Evolutionary conservation across 2,329 filamentous ascomycete species (phyloP).

Genomic region (Hirsutella minnesotensis): DNA sequence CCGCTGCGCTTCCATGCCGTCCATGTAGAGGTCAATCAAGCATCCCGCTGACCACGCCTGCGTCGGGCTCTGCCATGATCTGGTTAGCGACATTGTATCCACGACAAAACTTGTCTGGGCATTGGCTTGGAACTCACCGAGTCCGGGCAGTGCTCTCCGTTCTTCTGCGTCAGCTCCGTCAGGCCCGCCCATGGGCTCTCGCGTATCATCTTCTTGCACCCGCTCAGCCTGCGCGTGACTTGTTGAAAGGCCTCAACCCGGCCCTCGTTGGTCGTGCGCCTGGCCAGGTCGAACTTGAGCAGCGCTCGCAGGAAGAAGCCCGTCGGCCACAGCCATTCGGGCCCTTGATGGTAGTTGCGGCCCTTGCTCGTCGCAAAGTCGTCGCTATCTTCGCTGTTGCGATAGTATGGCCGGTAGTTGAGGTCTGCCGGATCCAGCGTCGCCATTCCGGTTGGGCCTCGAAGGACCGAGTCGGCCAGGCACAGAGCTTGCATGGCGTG

Average conservation of each 20-base stretch:
- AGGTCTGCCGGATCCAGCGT: slow-evolving; percentile 85
- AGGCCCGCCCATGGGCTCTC: slow-evolving; percentile 80
- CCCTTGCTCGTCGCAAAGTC: slow-evolving; percentile 91
- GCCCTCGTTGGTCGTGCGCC: slow-evolving; percentile 48
- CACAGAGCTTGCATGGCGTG: slow-evolving; percentile 74
- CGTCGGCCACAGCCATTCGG: slow-evolving; percentile 96
- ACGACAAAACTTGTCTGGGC: too few species aligned
- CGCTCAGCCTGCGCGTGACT: slow-evolving; percentile 68
- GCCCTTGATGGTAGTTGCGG: slow-evolving; percentile 94
- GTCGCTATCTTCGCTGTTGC: slow-evolving; percentile 83
- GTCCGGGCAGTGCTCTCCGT: slow-evolving; percentile 72
- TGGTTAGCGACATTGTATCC: slow-evolving; percentile 8
- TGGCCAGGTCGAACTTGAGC: slow-evolving; percentile 75
- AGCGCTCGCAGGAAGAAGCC: slow-evolving; percentile 90
- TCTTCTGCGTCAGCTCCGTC: slow-evolving; percentile 85
- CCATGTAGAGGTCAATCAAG: slow-evolving; percentile 91
- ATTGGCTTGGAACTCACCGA: slow-evolving; percentile 51
- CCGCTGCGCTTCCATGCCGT: slow-evolving; percentile 52
- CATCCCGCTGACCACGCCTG: slow-evolving; percentile 95
- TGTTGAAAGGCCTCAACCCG: slow-evolving; percentile 88
- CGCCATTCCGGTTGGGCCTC: slow-evolving; percentile 87
- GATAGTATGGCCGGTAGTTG: slow-evolving; percentile 91
- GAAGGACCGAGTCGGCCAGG: slow-evolving; percentile 65
- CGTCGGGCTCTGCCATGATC: slow-evolving; percentile 59
- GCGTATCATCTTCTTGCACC: slow-evolving; percentile 75